Conservation (phyloP, 1,284 basidiomycete genomes). For the Marasmius oreades region DNA sequence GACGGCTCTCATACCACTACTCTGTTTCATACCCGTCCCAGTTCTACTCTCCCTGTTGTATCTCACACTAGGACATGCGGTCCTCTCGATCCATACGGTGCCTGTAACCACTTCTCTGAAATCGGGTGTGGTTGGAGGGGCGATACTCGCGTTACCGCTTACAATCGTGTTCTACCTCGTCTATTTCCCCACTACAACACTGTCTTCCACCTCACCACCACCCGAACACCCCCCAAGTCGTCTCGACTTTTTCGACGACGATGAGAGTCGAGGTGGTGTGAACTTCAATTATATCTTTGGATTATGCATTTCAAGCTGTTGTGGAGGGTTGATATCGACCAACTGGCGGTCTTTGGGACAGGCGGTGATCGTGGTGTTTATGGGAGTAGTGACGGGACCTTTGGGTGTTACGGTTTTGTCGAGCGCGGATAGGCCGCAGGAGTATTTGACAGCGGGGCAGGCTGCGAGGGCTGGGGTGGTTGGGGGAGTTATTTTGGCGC, state of each 20-base stretch:
- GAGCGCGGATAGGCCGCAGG: neutral
- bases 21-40: constrained; percentile 29
- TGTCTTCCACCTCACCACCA: constrained; percentile 1
- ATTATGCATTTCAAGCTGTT: no score
- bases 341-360: constrained; percentile 18
- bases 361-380: constrained; percentile 16
- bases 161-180: constrained; percentile 26
- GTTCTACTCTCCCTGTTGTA: constrained; percentile 28
- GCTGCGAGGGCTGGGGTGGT: neutral
- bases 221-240: constrained; percentile 4
- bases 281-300: no score
- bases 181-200: constrained; percentile 18
- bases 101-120: constrained; percentile 26
- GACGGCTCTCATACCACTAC: constrained; percentile 17
- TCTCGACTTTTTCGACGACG: constrained; percentile 31
- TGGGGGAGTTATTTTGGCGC: neutral
- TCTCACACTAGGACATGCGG: constrained; percentile 25
- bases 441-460: neutral
- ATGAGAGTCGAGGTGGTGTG: constrained; percentile 18
- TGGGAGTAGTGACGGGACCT: constrained; percentile 25
- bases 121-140: constrained; percentile 29
- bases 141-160: constrained; percentile 26
- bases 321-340: no score
- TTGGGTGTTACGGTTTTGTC: constrained; percentile 25
- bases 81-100: constrained; percentile 18